Evolutionary conservation across 139 green algal species (phyloP).

Genomic region (Chlamydomonas sphaeroides): DNA sequence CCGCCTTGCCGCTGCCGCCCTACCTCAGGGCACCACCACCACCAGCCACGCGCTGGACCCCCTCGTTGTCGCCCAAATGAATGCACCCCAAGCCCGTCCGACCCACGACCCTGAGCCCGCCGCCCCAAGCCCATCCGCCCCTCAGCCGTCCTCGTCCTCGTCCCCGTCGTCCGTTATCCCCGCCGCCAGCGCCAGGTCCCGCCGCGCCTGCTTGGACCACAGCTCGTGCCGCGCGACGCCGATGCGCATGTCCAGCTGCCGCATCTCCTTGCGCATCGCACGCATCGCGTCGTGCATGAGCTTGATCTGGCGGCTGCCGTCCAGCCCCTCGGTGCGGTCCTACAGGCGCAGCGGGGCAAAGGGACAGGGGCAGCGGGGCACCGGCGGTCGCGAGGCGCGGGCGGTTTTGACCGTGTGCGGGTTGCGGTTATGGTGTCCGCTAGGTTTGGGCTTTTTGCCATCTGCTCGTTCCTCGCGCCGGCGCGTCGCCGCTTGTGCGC

Average conservation of each 20-base stretch:
- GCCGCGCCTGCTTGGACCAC: slow-evolving; percentile 13
- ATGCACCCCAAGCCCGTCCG: no score
- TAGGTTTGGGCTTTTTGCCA: no score
- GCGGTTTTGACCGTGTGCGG: neutral
- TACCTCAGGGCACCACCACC: no score
- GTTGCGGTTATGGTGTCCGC: no score
- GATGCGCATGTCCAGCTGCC: slow-evolving; percentile 54
- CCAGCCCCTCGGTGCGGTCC: slow-evolving; percentile 39
- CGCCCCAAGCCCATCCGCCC: no score
- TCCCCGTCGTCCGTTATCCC: slow-evolving; percentile 15
- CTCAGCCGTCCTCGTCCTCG: neutral
- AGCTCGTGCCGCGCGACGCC: slow-evolving; percentile 48
- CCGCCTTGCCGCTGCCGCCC: no score
- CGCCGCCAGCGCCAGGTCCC: neutral
- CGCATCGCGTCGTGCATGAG: slow-evolving; percentile 51
- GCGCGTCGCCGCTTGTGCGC: no score
- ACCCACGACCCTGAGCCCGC: no score
- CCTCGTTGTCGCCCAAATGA: no score
- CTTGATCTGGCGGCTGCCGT: slow-evolving; percentile 59
- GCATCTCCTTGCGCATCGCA: slow-evolving; percentile 45
- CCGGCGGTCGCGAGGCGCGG: no score
- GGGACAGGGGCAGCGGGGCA: neutral
- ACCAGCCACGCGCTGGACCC: no score
- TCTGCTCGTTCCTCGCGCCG: no score
- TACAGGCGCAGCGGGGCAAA: neutral